Conservation (phyloP, 2,329 filamentous ascomycete species). For the Aspergillus brunneoviolaceus region DNA sequence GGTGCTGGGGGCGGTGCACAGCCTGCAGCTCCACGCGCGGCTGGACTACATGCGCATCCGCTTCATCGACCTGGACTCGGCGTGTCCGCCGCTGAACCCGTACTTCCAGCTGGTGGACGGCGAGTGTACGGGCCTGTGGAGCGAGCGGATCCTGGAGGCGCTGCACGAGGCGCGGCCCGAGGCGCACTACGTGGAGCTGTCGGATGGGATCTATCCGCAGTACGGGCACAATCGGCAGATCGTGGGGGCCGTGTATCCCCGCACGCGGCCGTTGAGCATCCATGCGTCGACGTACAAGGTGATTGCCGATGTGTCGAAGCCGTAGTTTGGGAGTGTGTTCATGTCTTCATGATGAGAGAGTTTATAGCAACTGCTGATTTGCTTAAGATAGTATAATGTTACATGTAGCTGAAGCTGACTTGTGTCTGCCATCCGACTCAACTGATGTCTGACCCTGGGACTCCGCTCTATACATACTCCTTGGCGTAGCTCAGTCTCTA, state of each 20-base stretch:
- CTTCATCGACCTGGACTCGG: conserved; percentile 73
- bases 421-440: too few species aligned
- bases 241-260: conserved; percentile 39
- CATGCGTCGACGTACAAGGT: conserved; percentile 42
- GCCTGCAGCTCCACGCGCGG: conserved; percentile 58
- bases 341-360: too few species aligned
- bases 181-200: conserved; percentile 60
- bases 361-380: not conserved
- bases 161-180: conserved; percentile 60
- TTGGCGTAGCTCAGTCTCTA: not conserved
- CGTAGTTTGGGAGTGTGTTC: conserved; percentile 23
- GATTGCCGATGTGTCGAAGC: conserved; percentile 40
- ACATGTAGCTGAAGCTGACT: not conserved
- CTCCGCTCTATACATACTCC: too few species aligned
- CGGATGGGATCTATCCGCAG: conserved; percentile 59
- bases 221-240: conserved; percentile 33
- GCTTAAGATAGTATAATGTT: not conserved
- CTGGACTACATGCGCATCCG: conserved; percentile 68
- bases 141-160: conserved; percentile 62
- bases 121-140: conserved; percentile 70
- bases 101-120: conserved; percentile 66
- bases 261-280: conserved; percentile 40
- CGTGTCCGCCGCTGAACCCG: conserved; percentile 68
- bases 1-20: conserved; percentile 62
- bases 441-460: too few species aligned